Evolutionary conservation across 139 green algal genomes (phyloP), one percentile per base, ranked within the genome.

Genomic region (Nannochloris sp.): DNA sequence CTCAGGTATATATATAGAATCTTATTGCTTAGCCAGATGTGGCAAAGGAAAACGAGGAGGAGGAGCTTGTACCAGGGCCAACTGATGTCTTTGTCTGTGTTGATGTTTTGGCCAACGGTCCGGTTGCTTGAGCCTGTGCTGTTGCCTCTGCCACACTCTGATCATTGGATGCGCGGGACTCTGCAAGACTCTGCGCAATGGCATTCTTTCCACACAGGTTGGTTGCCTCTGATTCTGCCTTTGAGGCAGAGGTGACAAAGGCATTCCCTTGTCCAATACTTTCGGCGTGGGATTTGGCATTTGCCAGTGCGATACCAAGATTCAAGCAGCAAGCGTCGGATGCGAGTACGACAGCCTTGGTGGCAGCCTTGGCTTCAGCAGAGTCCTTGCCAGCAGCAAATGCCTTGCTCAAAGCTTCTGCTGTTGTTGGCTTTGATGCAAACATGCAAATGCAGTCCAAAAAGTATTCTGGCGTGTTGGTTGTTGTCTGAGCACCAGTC

Each of bases 291-390:
- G 36, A 16, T 24, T 43, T 60, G 12, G 60, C 60, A 43, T 15
- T 23, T 9, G 60, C 60, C 14, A 66, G 12, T 34, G 60, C 60
- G 11, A 14, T 19, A 37, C 16, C 34, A 8, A 54, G 16, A 7
- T 56, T 25, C 9, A 24, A 15, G 37, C 60, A 66, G 60, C 60
- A 66, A 3, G 60, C 60, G 60, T 66, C 31, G 18, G 29, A 44
- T 37, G 60, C 60, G 8, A 21, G 12, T 40, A 44, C 60, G 18
- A 58, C 25, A 27, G 50, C 50, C 19, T 27, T 29, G 21, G 50
- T 21, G 2, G 50, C 50, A 34, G 50, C 50, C 23, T 58, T 29
- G 12, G 50, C 50, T 29, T 25, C 15, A 18, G 50, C 50, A 29
- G n/a, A 29, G 19, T 29, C 50, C 14, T 58, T 58, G 18, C 50